phyloP scores from a whole-genome alignment of 2,329 filamentous ascomycete species.

The Verticillium nonalfalfae region DNA sequence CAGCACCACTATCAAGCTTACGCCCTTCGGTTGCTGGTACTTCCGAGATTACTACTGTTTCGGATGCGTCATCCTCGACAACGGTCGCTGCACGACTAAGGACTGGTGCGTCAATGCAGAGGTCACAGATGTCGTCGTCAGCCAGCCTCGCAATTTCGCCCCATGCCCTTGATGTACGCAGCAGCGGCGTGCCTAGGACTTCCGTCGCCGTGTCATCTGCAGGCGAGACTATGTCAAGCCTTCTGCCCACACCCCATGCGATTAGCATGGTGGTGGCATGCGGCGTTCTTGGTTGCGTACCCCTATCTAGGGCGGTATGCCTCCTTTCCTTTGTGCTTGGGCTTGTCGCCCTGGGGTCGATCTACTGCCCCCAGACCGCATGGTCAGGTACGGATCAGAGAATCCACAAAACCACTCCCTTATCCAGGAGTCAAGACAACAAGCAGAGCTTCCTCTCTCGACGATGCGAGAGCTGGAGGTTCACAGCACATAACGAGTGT shows the following conservation, averaged over 20 bases:
- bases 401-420: conserved; percentile 3
- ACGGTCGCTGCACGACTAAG: background rate
- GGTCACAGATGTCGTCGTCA: background rate
- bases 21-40: background rate
- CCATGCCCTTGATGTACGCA: background rate
- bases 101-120: background rate
- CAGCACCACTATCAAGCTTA: background rate
- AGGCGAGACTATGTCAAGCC: background rate
- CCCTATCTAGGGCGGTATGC: background rate
- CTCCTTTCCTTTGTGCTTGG: background rate
- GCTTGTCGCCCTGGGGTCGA: background rate
- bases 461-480: background rate
- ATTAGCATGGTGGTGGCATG: background rate
- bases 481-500: background rate
- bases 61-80: background rate
- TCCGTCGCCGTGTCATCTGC: background rate
- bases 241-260: background rate
- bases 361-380: background rate
- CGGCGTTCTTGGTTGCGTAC: background rate
- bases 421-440: conserved; percentile 1
- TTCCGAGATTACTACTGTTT: background rate
- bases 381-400: conserved; percentile 2
- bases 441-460: background rate
- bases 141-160: background rate
- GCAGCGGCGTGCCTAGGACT: background rate